Base-by-base conservation (phyloP, 1,284 basidiomycete genomes). In the Rhodotorula sp. region DNA sequence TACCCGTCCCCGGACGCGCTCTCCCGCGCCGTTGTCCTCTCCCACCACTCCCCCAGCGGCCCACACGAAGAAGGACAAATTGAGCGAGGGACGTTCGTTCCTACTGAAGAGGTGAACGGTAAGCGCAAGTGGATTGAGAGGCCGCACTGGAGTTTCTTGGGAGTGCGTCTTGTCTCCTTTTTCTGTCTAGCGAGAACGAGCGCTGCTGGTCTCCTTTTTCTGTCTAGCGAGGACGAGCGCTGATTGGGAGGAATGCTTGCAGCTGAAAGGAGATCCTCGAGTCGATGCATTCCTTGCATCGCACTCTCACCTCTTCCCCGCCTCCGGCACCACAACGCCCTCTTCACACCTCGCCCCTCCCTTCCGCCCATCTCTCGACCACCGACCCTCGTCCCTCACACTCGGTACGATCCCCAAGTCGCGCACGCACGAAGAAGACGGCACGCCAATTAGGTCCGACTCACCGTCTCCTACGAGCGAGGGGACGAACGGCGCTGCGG, bases 61-160 rank as follows among this genome's bases (percentile, higher is more conserved):
- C 66, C 64, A 17, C 75, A 58, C 27, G 66, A 64, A 44, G 76
- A 77, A 22, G 74, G 75, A 19, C 77, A 77, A 29, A 49, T 46
- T 27, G 52, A 62, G 24, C 52, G 30, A 11, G 78, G 74, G 39
- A 79, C 79, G 47, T 74, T 81, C 44, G 80, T 82, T 0, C 81
- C 81, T 2, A 66, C 76, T 53, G 81, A 81, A 62, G 71, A 67
- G 13, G 52, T 76, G 22, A 72, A 74, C 36, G 13, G 11, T 29
- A 66, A 60, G 22, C 47, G 61, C 44, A 70, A 67, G 69, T 64
- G 62, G 78, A 77, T 63, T 71, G 80, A 36, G 61, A 79, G 59
- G 70, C 71, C 75, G 49, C 80, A 81, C 71, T 82, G 81, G 81
- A 77, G 80, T 19, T 82, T 81, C 67, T 70, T 82, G 13, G 81